phyloP scores from a whole-genome alignment of 345 rosid species.

The Ceriops decandra region DNA sequence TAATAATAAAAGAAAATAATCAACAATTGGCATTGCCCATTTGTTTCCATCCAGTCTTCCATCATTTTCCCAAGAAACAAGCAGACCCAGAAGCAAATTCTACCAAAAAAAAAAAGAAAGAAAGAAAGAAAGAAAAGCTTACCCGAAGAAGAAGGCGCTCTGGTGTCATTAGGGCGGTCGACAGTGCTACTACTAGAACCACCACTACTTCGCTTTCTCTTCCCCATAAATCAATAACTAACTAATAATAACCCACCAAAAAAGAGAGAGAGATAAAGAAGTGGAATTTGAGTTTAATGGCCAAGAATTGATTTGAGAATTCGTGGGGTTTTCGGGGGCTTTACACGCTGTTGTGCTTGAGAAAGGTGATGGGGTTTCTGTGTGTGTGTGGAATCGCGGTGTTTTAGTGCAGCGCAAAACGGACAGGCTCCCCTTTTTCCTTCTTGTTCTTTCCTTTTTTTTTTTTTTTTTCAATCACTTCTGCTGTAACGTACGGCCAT shows the following conservation, averaged over 20 bases:
- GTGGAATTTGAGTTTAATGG: no score
- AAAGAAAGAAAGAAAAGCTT: conserved; percentile 11
- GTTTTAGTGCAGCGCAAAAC: no score
- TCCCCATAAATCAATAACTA: conserved; percentile 32
- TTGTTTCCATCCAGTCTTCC: background rate
- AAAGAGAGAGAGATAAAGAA: background rate
- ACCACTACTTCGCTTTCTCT: conserved; percentile 33
- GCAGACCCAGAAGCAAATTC: background rate
- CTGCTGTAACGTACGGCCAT: no score
- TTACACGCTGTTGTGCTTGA: no score
- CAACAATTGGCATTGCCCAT: background rate
- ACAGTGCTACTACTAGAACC: background rate
- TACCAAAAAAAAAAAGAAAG: background rate
- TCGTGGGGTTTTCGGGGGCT: no score
- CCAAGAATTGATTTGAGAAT: no score
- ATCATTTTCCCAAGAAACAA: conserved; percentile 9
- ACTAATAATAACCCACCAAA: no score
- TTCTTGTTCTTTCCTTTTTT: no score
- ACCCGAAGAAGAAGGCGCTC: conserved; percentile 42
- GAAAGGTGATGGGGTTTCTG: no score
- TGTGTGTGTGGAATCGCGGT: no score
- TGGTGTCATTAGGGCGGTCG: conserved; percentile 6
- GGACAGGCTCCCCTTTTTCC: no score
- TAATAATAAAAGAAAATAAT: background rate
- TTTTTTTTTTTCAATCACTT: no score